Evolutionary conservation across 139 green algal species (phyloP), one percentile per base, ranked within the genome.

Genomic region (Picochlorum sp.): DNA sequence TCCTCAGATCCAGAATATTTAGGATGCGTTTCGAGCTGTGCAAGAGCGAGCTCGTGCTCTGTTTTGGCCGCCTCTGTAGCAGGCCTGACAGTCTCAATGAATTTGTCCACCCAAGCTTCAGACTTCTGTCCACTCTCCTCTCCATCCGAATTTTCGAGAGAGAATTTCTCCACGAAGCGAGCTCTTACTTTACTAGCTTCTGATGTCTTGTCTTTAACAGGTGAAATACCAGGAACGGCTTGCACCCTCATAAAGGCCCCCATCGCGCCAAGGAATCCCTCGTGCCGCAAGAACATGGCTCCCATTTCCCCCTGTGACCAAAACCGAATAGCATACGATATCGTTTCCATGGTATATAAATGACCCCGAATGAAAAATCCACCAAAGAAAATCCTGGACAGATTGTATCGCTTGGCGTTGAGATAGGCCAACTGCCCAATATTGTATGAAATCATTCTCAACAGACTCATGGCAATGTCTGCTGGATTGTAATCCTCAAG

Each of bases 311-410:
- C 93, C 82, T 95, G 92, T 58, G 78, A 92, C 92, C 92, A 98
- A 75, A 97, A 98, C 7, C 85, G 80, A 69, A 98, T 97, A 49
- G 94, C 90, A 72, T 92, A 99, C 47, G 81, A 92, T 49, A 99
- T 97, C 49, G 92, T 98, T 11, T 98, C 89, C 94, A 99, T 99
- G 8, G 92, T 99, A 87, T 97, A 98, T 6, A 89, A 83, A 79
- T 98, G 94, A 11, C 90, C 92, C 10, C 94, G 80, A 55, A 98
- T 99, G 83, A 98, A 99, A 79, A 98, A 99, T 44, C 92, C 92
- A 26, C 89, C 89, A 54, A 96, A 96, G 49, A 94, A 89, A n/a
- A 99, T 86, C 57, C 90, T 79, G 60, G 82, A 85, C 31, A 99
- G 81, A 63, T 82, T 81, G 76, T 95, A 95, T 56, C 84, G 75